phyloP scores from a whole-genome alignment of 2,329 filamentous ascomycete species.

The Ambrosiella xylebori region DNA sequence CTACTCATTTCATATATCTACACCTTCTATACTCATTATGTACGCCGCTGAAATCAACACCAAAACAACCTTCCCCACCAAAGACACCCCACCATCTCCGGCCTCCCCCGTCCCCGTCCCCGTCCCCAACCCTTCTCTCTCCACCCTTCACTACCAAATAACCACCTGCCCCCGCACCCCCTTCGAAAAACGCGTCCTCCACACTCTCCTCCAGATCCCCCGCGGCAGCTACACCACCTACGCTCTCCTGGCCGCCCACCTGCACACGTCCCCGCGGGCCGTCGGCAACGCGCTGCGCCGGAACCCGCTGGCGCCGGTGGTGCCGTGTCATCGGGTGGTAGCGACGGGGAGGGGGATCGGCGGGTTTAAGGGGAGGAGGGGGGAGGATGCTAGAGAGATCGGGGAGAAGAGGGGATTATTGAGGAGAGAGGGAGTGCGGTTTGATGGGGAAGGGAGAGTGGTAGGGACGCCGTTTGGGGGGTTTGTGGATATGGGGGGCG shows the following conservation, averaged over 20 bases:
- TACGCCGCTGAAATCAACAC: not conserved
- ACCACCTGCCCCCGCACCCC: constrained; percentile 27
- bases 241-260: constrained; percentile 47
- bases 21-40: not conserved
- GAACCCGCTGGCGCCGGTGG: constrained; percentile 68
- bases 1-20: not conserved
- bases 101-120: too few relatives aligned
- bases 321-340: constrained; percentile 69
- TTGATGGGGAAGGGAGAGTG: constrained; percentile 43
- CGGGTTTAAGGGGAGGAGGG: constrained; percentile 50
- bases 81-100: not conserved
- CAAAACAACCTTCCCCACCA: not conserved
- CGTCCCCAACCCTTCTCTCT: constrained; percentile 13
- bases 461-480: constrained; percentile 36
- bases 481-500: constrained; percentile 17
- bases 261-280: constrained; percentile 55
- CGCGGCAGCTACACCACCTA: constrained; percentile 62
- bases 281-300: constrained; percentile 59
- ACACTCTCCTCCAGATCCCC: constrained; percentile 60
- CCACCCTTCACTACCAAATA: constrained; percentile 24
- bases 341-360: constrained; percentile 40
- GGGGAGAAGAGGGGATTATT: constrained; percentile 47
- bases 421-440: constrained; percentile 44
- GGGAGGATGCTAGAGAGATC: constrained; percentile 41
- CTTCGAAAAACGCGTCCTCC: constrained; percentile 50